Base-by-base conservation (phyloP, 1,139 yeast species). In the Taiozyma sp. region DNA sequence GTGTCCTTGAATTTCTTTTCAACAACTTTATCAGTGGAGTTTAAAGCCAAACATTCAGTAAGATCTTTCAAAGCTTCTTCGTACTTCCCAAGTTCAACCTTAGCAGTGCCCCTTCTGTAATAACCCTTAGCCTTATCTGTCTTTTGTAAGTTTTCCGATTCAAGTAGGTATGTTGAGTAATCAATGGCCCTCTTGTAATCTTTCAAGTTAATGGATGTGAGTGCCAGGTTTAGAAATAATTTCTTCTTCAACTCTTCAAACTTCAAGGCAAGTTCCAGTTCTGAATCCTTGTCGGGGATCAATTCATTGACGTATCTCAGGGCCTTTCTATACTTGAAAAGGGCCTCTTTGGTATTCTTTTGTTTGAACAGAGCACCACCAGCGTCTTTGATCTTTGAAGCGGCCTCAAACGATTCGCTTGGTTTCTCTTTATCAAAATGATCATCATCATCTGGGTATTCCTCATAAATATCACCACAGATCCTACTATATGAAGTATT, bases 381-480 rank as follows among this genome's bases (percentile, higher is more conserved):
- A 45, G 91, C 80, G 36, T 81, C 83, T 58, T 87, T 87, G 46
- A 87, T 86, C 23, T 65, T 77, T 10, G 57, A 57, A 0, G 83
- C 68, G 0, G 85, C 89, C 8, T 70, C 67, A 55, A 62, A 80
- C 0, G 84, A 84, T 22, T 66, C 65, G 51, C 72, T 75, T 8
- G 83, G 73, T 43, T 84, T 80, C 34, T 85, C 84, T 47, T 79
- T 78, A 54, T 79, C 82, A 47, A 84, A 80, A 42, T 54, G 54
- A 71, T 70, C 41, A 61, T 72, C 91, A 61, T 84, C 89, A 57
- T 83, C 91, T 0, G 95, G 95, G 58, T 74, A 81, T 63, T 87
- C 95, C 66, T 86, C 93, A 60, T 76, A 87, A 0, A 79, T 66
- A 60, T 87, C 95, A 8, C 88, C 89, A 1, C 87, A 90, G 12